phyloP scores from a whole-genome alignment of 2,329 filamentous ascomycete genomes.

The Arthroderma sp. region DNA sequence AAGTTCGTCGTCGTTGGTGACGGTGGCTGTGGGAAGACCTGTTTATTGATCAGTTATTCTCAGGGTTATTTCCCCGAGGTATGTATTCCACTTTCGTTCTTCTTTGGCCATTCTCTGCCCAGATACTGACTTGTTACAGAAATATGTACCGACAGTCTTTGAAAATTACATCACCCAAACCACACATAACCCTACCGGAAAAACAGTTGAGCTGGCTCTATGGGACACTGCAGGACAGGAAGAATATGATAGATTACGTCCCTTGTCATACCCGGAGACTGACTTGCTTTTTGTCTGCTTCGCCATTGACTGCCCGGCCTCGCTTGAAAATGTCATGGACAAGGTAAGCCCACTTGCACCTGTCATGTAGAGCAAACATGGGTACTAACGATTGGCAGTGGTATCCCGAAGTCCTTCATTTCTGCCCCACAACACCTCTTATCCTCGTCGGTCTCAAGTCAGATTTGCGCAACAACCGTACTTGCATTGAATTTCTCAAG shows the following conservation, averaged over 20 bases:
- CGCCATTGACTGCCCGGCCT: conserved; percentile 96
- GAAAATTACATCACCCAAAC: conserved; percentile 99
- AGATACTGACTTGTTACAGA: conserved; percentile 41
- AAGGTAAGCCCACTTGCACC: conserved; percentile 51
- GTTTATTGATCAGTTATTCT: conserved; percentile 94
- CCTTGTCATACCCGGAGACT: conserved; percentile 93
- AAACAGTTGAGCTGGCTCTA: conserved; percentile 88
- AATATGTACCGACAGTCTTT: conserved; percentile 99
- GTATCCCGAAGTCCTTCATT: conserved; percentile 98
- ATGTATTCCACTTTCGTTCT: neutral
- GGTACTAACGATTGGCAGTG: conserved; percentile 46
- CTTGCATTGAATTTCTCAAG: conserved; percentile 96
- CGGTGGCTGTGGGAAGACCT: conserved; percentile 96
- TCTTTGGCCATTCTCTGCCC: neutral
- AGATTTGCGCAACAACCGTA: conserved; percentile 86
- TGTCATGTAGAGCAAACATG: neutral
- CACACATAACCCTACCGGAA: conserved; percentile 72
- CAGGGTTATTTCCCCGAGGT: conserved; percentile 99
- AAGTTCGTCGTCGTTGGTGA: conserved; percentile 99
- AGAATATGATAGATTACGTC: conserved; percentile 91
- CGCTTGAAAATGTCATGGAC: conserved; percentile 94
- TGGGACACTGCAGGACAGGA: conserved; percentile 99
- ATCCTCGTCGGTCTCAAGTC: conserved; percentile 95
- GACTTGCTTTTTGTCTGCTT: conserved; percentile 98
- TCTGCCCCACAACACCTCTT: conserved; percentile 93